A percentile compares a stretch with the other conserved stretches of the same genome.
phyloP scores from a whole-genome alignment of 129 eudicot genomes.

The Escallonia herrerae region DNA sequence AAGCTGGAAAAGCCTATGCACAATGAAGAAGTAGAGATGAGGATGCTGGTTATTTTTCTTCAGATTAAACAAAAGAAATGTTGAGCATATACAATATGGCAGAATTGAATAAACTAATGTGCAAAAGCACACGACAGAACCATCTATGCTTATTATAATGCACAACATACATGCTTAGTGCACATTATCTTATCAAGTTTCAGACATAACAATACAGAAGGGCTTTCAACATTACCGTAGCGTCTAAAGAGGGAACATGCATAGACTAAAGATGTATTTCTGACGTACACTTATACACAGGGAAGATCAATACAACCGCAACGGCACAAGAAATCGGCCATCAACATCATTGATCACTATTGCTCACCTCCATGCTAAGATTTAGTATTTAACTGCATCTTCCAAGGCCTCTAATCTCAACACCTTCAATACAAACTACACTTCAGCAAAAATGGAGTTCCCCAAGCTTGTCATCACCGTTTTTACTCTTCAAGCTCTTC shows the following conservation, averaged over 20 bases:
- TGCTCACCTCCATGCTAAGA: background rate
- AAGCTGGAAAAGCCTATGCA: too few species aligned
- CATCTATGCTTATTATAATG: too few species aligned
- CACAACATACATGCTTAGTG: too few species aligned
- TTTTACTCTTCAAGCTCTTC: conserved; percentile 31
- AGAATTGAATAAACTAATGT: too few species aligned
- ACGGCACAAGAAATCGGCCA: conserved; percentile 7
- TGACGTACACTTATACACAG: too few species aligned
- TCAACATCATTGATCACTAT: background rate
- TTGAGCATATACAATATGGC: too few species aligned
- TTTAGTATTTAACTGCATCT: conserved; percentile 16
- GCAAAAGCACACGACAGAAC: too few species aligned
- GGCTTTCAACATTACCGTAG: conserved; percentile 6
- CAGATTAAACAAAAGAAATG: too few species aligned
- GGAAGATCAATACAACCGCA: background rate
- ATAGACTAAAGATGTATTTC: background rate
- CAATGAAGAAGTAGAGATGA: too few species aligned
- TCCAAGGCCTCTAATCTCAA: conserved; percentile 2
- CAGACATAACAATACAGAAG: conserved; percentile 6
- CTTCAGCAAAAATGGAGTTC: conserved; percentile 26
- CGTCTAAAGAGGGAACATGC: background rate
- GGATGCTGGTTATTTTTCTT: too few species aligned
- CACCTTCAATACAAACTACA: conserved; percentile 14
- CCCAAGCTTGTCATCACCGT: conserved; percentile 21
- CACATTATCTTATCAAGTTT: background rate